Percentiles rank a stretch among this genome's conserved stretches.
These are phyloP conservation scores for Ustilago loliicola DNA, from an alignment of 1,284 basidiomycete genomes.

Conservation along the genomic window DNA sequence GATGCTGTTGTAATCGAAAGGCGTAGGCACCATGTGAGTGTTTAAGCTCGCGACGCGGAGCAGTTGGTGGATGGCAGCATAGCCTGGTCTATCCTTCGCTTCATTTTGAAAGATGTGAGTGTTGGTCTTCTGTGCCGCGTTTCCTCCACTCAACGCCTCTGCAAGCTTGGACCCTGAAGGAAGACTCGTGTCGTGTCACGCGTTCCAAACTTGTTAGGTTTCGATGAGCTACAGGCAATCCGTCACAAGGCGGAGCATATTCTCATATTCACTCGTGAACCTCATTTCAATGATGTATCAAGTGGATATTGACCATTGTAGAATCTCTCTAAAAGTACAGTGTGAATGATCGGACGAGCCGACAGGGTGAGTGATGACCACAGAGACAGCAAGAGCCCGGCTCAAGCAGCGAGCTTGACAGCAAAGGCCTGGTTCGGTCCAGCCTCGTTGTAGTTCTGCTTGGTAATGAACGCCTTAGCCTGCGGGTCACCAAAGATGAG, in stretches of 20 bases:
- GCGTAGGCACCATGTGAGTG: background rate
- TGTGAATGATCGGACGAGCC: background rate
- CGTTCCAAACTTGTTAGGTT: constrained; percentile 20
- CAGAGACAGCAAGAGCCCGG: too few relatives aligned
- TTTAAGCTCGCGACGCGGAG: background rate
- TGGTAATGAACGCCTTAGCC: constrained; percentile 64
- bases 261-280: background rate
- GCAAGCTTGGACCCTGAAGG: constrained; percentile 26
- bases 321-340: constrained; percentile 34
- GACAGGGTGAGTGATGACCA: background rate
- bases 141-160: constrained; percentile 13
- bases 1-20: background rate
- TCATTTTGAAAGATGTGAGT: constrained; percentile 5
- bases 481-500: constrained; percentile 64
- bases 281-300: background rate
- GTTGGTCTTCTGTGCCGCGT: constrained; percentile 27
- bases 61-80: background rate
- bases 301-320: constrained; percentile 14
- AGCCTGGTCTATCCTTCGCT: background rate
- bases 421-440: constrained; percentile 57
- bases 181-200: constrained; percentile 43
- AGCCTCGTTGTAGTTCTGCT: constrained; percentile 66
- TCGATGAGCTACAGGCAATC: background rate
- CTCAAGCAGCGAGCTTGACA: constrained; percentile 40
- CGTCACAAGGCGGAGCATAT: background rate